Percentiles rank a stretch among this genome's conserved stretches.
Evolutionary conservation across 805 yeast genomes (phyloP).

Genomic region (Grigorovia humatica): DNA sequence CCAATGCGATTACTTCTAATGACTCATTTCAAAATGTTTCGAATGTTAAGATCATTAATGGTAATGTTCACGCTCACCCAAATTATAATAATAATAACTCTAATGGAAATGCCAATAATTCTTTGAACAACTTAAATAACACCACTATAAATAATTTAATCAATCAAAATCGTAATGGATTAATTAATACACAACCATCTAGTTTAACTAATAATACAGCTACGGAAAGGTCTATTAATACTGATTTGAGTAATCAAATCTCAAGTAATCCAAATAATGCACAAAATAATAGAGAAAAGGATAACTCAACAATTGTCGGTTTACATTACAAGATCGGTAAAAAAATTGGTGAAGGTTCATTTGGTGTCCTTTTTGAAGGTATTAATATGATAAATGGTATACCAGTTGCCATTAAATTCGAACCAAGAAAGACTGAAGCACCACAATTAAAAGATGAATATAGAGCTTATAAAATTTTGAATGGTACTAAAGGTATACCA

Average conservation of each 20-base stretch:
- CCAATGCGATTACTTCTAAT: conserved; percentile 5
- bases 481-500: conserved; percentile 80
- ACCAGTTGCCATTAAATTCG: conserved; percentile 94
- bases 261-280: neutral
- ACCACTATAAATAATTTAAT: neutral
- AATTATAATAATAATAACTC: conserved; percentile 2
- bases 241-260: neutral
- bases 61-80: conserved; percentile 4
- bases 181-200: conserved; percentile 2
- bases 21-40: conserved; percentile 4
- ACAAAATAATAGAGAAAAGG: conserved; percentile 1
- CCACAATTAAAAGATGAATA: conserved; percentile 96
- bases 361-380: conserved; percentile 96
- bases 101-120: neutral
- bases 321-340: conserved; percentile 94
- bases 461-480: conserved; percentile 81
- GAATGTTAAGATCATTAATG: conserved; percentile 11
- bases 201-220: conserved; percentile 1
- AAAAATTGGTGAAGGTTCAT: conserved; percentile 97
- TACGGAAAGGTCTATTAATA: neutral
- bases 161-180: neutral
- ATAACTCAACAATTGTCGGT: conserved; percentile 48
- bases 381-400: conserved; percentile 81
- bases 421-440: conserved; percentile 93
- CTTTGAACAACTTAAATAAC: neutral